A percentile compares a stretch with the other conserved stretches of the same genome.
phyloP scores from a whole-genome alignment of 2,329 filamentous ascomycete genomes.

The Coniochaeta prunicola region DNA sequence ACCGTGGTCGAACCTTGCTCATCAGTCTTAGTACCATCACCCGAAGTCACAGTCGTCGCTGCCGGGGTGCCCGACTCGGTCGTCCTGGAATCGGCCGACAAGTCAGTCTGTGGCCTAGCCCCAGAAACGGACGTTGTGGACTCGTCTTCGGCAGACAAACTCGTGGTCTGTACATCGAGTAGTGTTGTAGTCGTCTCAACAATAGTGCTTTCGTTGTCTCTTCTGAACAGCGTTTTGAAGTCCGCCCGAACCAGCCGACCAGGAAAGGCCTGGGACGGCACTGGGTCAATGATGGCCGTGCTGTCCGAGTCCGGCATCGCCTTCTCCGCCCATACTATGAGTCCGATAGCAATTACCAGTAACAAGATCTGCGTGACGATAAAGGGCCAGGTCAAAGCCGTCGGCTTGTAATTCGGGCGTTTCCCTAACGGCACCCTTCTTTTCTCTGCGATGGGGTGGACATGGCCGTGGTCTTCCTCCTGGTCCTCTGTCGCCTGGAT shows the following conservation, averaged over 20 bases:
- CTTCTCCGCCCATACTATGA: constrained; percentile 20
- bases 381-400: constrained; percentile 24
- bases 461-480: constrained; percentile 9
- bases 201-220: background rate
- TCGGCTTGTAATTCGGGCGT: constrained; percentile 22
- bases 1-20: background rate
- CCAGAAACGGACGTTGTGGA: background rate
- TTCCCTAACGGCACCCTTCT: background rate
- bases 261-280: background rate
- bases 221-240: background rate
- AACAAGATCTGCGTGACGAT: constrained; percentile 16
- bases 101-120: background rate
- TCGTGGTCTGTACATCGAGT: background rate
- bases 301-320: constrained; percentile 23
- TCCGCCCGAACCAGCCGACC: background rate
- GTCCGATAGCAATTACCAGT: constrained; percentile 16
- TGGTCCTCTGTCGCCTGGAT: constrained; percentile 21
- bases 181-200: background rate
- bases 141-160: background rate
- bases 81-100: background rate
- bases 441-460: constrained; percentile 1
- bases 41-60: background rate
- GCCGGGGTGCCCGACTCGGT: background rate
- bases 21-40: background rate
- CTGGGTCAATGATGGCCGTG: constrained; percentile 14